Percentiles rank a stretch among this genome's conserved stretches.
Conservation (phyloP, 2,329 filamentous ascomycete genomes). For the Didymosphaeria variabile region DNA sequence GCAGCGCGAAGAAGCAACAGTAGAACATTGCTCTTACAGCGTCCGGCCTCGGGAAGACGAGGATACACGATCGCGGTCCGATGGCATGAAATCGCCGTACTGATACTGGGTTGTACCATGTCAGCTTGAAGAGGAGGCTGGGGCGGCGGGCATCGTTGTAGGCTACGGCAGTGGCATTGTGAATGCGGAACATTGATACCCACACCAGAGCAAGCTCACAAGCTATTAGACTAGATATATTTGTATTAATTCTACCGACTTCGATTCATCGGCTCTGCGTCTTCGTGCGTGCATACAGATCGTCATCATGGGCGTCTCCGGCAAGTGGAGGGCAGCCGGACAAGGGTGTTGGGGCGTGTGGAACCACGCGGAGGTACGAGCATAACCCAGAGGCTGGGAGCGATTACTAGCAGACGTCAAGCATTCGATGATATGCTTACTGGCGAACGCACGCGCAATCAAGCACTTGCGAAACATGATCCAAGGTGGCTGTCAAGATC, state of each 20-base stretch:
- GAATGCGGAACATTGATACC: conserved; percentile 4
- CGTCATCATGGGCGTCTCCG: conserved; percentile 4
- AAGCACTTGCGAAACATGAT: background rate
- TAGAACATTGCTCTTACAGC: conserved; percentile 16
- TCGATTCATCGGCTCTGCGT: background rate
- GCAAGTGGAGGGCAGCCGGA: background rate
- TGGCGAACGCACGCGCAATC: background rate
- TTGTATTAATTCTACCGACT: background rate
- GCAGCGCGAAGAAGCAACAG: conserved; percentile 42
- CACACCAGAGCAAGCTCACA: conserved; percentile 4
- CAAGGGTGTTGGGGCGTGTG: conserved; percentile 17
- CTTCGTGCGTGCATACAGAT: background rate
- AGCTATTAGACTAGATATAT: background rate
- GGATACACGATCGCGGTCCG: background rate
- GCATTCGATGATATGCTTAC: background rate
- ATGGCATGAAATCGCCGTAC: background rate
- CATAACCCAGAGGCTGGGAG: background rate
- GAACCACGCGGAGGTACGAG: background rate
- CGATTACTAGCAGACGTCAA: background rate
- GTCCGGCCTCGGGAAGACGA: too few relatives aligned
- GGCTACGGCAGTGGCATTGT: background rate
- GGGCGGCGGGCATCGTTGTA: background rate
- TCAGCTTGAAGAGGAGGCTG: conserved; percentile 1
- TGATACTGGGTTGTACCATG: background rate
- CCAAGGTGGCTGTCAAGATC: conserved; percentile 2